Evolutionary conservation across 202 grass and related monocot genomes (phyloP).

Genomic region (Setaria viridis): DNA sequence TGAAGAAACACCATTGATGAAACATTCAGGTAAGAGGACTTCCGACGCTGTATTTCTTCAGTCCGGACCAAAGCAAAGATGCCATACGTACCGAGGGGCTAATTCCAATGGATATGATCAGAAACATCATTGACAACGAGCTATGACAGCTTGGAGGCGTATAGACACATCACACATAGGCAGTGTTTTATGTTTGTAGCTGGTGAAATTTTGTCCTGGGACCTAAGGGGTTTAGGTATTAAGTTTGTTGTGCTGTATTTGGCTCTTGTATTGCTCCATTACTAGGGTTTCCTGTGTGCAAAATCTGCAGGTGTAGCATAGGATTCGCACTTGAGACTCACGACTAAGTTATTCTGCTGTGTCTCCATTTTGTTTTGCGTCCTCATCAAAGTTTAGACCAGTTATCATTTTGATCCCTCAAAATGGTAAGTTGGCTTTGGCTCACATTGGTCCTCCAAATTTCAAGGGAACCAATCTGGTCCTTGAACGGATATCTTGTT

Average conservation of each 20-base stretch:
- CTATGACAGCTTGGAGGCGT: slow-evolving; percentile 45
- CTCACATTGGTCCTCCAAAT: not conserved
- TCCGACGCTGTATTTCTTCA: slow-evolving; percentile 92
- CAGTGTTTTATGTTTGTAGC: slow-evolving; percentile 16
- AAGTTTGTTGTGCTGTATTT: not conserved
- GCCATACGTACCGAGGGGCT: slow-evolving; percentile 87
- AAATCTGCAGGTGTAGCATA: slow-evolving; percentile 13
- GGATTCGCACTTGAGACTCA: not conserved
- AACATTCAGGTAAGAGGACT: slow-evolving; percentile 75
- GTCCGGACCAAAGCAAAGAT: slow-evolving; percentile 75
- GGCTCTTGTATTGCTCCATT: not conserved
- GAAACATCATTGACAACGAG: slow-evolving; percentile 90
- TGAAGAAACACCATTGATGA: slow-evolving; percentile 13
- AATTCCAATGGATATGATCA: slow-evolving; percentile 81
- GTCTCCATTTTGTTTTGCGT: not conserved
- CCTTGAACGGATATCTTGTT: too few species aligned
- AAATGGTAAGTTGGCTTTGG: not conserved
- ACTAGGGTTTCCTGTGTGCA: not conserved
- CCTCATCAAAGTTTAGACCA: not conserved
- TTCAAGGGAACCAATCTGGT: not conserved
- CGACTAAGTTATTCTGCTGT: not conserved
- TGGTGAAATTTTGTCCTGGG: slow-evolving; percentile 12
- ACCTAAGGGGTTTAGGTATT: not conserved
- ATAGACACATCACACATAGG: not conserved
- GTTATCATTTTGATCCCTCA: not conserved